Conservation (phyloP, 1,284 basidiomycete genomes). For the Heliocybe sulcata region DNA sequence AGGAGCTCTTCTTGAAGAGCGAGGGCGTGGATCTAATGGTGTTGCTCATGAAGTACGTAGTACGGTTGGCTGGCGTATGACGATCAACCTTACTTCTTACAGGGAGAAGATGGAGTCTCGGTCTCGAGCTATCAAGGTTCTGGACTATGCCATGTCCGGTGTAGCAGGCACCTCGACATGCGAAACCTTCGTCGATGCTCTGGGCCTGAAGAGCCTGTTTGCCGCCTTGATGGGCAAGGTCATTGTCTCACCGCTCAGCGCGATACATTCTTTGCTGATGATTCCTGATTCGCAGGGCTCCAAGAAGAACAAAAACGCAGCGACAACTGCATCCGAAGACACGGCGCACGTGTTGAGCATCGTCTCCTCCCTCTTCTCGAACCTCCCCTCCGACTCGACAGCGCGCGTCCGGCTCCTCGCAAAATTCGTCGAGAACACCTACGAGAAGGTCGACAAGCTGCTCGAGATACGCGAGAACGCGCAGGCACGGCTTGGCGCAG, state of each 20-base stretch:
- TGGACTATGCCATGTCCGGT: slow-evolving; percentile 89
- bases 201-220: slow-evolving; percentile 88
- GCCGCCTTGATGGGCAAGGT: slow-evolving; percentile 93
- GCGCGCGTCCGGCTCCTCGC: slow-evolving; percentile 79
- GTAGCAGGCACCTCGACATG: slow-evolving; percentile 70
- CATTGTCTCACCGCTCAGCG: slow-evolving; percentile 8
- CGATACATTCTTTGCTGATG: neutral
- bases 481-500: slow-evolving; percentile 44
- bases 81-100: slow-evolving; percentile 7
- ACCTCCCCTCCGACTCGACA: slow-evolving; percentile 81
- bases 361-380: slow-evolving; percentile 83
- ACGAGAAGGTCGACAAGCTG: slow-evolving; percentile 91
- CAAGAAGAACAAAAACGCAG: slow-evolving; percentile 52
- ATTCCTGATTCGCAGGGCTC: slow-evolving; percentile 25
- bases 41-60: slow-evolving; percentile 83
- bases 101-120: slow-evolving; percentile 82
- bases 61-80: slow-evolving; percentile 5
- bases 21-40: slow-evolving; percentile 98
- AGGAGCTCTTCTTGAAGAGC: slow-evolving; percentile 76
- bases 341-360: slow-evolving; percentile 85
- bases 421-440: slow-evolving; percentile 90
- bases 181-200: slow-evolving; percentile 80
- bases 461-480: slow-evolving; percentile 81
- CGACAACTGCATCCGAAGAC: slow-evolving; percentile 69
- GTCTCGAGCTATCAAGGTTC: slow-evolving; percentile 80